These are phyloP conservation scores for Vaccinium vitisidaea DNA, from an alignment of 148 eudicot genomes.

Conservation along the genomic window DNA sequence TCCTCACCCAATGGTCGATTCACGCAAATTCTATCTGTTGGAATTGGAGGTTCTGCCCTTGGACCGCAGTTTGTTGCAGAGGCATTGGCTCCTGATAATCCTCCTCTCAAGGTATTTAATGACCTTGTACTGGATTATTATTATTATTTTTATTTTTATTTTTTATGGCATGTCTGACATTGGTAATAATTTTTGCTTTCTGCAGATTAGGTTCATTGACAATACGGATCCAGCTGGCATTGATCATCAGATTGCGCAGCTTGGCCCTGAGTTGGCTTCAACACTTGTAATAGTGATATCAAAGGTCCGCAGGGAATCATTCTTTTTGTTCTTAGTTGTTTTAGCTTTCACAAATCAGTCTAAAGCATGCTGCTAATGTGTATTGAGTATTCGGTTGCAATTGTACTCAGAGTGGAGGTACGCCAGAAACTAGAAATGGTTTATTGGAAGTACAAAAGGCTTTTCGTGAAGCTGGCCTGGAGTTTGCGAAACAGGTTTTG, in stretches of 20 bases:
- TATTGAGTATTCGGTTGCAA: conserved; percentile 13
- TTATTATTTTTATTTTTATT: background rate
- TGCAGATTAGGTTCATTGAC: conserved; percentile 96
- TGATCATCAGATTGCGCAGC: conserved; percentile 99
- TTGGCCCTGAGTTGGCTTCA: conserved; percentile 82
- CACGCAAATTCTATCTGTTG: conserved; percentile 89
- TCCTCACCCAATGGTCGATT: conserved; percentile 47
- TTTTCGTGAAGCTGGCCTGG: conserved; percentile 93
- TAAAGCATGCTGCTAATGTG: conserved; percentile 16
- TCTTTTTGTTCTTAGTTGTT: conserved; percentile 1
- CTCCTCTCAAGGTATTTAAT: conserved; percentile 77
- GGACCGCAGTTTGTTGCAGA: conserved; percentile 99
- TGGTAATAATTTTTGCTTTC: conserved; percentile 6
- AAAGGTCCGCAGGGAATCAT: conserved; percentile 52
- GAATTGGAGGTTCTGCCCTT: conserved; percentile 98
- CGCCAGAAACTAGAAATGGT: conserved; percentile 98
- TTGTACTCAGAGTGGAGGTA: conserved; percentile 86
- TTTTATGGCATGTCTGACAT: background rate
- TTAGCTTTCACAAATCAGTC: background rate
- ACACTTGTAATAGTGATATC: conserved; percentile 96
- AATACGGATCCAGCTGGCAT: conserved; percentile 99
- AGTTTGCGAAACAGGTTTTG: conserved; percentile 96
- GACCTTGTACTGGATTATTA: background rate
- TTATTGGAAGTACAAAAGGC: conserved; percentile 98
- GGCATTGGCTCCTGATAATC: conserved; percentile 98